Evolutionary conservation across 148 eudicot genomes (phyloP), one percentile per base, ranked within the genome.

Genomic region (Rhododendron ferrugineum): DNA sequence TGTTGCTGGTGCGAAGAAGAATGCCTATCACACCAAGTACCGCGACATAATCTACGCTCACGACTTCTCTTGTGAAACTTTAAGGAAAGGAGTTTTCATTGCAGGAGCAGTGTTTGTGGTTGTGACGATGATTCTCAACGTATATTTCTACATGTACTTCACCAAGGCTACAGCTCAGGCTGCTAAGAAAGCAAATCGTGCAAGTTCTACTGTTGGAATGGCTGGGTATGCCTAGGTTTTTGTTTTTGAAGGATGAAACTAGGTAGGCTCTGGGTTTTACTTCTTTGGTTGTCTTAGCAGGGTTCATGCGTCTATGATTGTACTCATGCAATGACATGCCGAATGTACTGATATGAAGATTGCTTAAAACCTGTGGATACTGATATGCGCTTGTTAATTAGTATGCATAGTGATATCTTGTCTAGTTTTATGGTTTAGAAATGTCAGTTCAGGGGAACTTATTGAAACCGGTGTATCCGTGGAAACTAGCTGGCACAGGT

Each of bases 61-160:
- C 37, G 89, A 94, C 89, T 92, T 95, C 74, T 97, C 99, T 8
- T 97, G 99, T 84, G 98, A 93, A 86, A 72, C 94, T 28, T 78
- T 97, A 75, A 85, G 99, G 79, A 97, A 95, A 87, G 99, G 98
- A 26, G 90, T 97, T 80, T 97, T 97, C 82, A 92, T 97, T 58
- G 92, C 99, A 32, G 99, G 98, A 78, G 98, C 99, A 22, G 93
- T 94, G n/a, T 97, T 97, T 84, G 98, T 95, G 86, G 91, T 97
- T 20, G 88, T 92, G 36, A 97, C 93, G 32, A 97, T 95, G 99
- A 30, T 91, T 86, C 92, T 97, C 49, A 96, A 97, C 54, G 87
- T 97, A 4, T 97, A 97, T 74, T 97, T 90, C 92, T 97, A 97
- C 89, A 85, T 95, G 89, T 92, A 94, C 92, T 97, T 94, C 91